Conservation (phyloP, 768 basidiomycete genomes). For the Tricholoma matsutake region DNA sequence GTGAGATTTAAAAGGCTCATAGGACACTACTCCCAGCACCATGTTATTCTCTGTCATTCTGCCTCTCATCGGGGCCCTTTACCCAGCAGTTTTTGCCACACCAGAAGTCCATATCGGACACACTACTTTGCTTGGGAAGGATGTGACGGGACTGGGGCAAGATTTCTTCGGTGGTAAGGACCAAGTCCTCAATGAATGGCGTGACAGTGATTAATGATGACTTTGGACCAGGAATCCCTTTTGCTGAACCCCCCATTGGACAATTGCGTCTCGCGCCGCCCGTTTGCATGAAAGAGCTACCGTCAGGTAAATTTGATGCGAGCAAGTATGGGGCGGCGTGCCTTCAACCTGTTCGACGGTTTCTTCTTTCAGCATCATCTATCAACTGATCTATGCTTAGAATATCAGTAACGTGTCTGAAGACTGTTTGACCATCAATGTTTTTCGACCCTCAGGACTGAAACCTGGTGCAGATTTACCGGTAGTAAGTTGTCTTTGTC, state of each 20-base stretch:
- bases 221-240: slow-evolving; percentile 44
- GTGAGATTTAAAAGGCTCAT: background rate
- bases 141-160: slow-evolving; percentile 31
- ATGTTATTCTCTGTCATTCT: slow-evolving; percentile 8
- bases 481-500: slow-evolving; percentile 26
- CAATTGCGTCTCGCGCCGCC: slow-evolving; percentile 43
- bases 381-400: slow-evolving; percentile 14
- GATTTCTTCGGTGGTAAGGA: slow-evolving; percentile 46
- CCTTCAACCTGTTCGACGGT: slow-evolving; percentile 39
- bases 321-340: slow-evolving; percentile 39
- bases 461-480: slow-evolving; percentile 29
- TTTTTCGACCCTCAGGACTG: slow-evolving; percentile 47
- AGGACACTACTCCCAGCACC: slow-evolving; percentile 6
- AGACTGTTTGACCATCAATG: slow-evolving; percentile 58
- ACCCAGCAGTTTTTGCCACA: slow-evolving; percentile 14
- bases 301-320: slow-evolving; percentile 38
- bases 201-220: background rate
- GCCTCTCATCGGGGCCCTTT: background rate
- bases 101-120: slow-evolving; percentile 37
- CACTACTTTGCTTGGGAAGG: slow-evolving; percentile 36
- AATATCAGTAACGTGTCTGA: slow-evolving; percentile 42
- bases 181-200: background rate
- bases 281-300: slow-evolving; percentile 39
- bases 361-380: background rate
- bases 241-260: slow-evolving; percentile 51